A percentile compares a stretch with the other conserved stretches of the same genome.
These are phyloP conservation scores for Leptographium procerum DNA, from an alignment of 2,329 filamentous ascomycete genomes.

Conservation along the genomic window DNA sequence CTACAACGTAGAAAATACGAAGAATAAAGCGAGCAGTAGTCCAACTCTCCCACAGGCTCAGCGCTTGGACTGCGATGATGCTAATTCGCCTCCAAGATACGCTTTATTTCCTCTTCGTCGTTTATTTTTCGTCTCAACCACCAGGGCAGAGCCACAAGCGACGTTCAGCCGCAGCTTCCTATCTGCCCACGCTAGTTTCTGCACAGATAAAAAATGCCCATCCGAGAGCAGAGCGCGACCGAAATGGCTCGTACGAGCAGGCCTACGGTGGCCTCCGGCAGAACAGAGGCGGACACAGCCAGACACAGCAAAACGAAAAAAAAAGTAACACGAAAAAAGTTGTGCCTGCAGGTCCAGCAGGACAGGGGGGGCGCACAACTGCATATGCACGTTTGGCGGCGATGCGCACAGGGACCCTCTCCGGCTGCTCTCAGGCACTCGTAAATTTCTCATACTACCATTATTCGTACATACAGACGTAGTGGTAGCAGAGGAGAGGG, in stretches of 20 bases:
- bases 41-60: neutral
- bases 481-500: neutral
- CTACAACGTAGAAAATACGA: neutral
- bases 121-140: neutral
- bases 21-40: neutral
- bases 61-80: neutral
- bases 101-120: neutral
- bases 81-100: neutral
- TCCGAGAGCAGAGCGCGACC: neutral
- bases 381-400: slow-evolving; percentile 6
- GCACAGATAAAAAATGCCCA: neutral
- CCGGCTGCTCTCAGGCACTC: neutral
- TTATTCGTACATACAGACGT: too few relatives aligned
- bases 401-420: neutral
- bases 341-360: slow-evolving; percentile 7
- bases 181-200: neutral
- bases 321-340: neutral
- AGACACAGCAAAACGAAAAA: neutral
- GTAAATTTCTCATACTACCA: neutral
- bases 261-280: neutral
- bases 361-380: slow-evolving; percentile 3
- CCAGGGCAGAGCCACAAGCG: neutral
- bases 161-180: neutral
- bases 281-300: neutral
- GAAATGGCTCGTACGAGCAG: neutral